Evolutionary conservation across 202 grass and related monocot genomes (phyloP), one percentile per base, ranked within the genome.

Genomic region (Elaeis oleifera): DNA sequence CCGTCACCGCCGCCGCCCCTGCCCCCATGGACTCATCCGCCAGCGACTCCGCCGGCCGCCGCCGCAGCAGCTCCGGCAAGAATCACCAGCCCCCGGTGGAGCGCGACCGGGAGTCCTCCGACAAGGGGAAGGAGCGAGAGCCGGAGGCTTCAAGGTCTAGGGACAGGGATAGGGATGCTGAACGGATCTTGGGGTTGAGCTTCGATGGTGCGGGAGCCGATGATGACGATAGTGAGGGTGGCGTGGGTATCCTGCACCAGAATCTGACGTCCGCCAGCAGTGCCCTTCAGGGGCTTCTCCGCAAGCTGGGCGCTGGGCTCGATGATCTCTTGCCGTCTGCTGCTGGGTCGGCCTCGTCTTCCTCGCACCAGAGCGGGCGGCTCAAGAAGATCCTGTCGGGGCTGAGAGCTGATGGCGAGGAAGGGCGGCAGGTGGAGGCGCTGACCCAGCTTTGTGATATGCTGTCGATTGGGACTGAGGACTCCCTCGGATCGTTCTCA

Each of bases 111-210:
- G 68, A 63, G 59, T 72, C 70, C 14, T 51, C 76, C 3, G 82
- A 89, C 71, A 95, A 80, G 44, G 90, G 85, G 25, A 95, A 95
- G 67, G 90, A 89, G 75, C 88, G 74, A 59, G 88, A 91, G n/a
- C 88, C 83, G 14, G 76, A 74, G 36, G 63, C 71, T 22, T 75
- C 85, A 18, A 74, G 80, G 14, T 21, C 75, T 3, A 75, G 80
- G 2, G 82, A 95, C 15, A 61, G 68, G 31, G 73, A 82, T 29
- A 74, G 79, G 69, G 74, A 83, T 48, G 83, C 90, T 19, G 85
- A 95, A 57, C 67, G 83, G 53, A 59, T 95, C 6, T 60, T 95
- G 2, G 77, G 79, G 49, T 54, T 95, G 17, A 74, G 63, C 21
- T 95, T 89, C 23, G 79, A 95, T 44, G 62, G 61, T 17, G 66